phyloP scores from a whole-genome alignment of 1,284 basidiomycete genomes.

The Ceratobasidium sp. region DNA sequence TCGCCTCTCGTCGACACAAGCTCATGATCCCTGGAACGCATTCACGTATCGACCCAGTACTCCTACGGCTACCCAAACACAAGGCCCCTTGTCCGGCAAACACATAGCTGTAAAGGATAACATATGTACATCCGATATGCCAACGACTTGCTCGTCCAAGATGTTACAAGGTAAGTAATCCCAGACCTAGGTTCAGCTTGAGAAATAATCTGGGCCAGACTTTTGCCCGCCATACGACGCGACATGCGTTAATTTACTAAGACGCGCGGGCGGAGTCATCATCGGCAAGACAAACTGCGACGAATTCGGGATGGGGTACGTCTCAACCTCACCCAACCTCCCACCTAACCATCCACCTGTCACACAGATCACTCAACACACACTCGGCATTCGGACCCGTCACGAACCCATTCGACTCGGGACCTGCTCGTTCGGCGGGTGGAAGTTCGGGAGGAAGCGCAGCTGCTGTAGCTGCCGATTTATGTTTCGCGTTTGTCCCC shows the following conservation, averaged over 20 bases:
- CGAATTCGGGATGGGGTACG: slow-evolving; percentile 97
- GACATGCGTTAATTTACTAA: slow-evolving; percentile 74
- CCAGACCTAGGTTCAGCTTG: not conserved
- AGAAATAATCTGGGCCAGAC: slow-evolving; percentile 52
- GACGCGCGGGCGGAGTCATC: slow-evolving; percentile 70
- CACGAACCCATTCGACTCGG: slow-evolving; percentile 66
- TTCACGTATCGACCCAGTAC: slow-evolving; percentile 30
- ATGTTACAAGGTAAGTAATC: slow-evolving; percentile 66
- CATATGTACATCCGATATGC: slow-evolving; percentile 70
- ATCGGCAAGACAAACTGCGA: slow-evolving; percentile 94
- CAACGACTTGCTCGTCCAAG: slow-evolving; percentile 79
- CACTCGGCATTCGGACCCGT: slow-evolving; percentile 77
- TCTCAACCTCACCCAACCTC: slow-evolving; percentile 36
- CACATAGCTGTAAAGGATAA: slow-evolving; percentile 82
- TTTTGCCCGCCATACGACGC: slow-evolving; percentile 87
- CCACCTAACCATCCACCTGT: slow-evolving; percentile 16
- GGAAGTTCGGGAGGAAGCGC: slow-evolving; percentile 86
- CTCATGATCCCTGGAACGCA: slow-evolving; percentile 28
- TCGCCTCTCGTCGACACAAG: not conserved
- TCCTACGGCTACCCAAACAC: not conserved
- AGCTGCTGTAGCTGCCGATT: slow-evolving; percentile 75
- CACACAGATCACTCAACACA: slow-evolving; percentile 69
- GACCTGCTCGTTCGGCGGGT: slow-evolving; percentile 68
- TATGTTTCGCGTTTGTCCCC: slow-evolving; percentile 74
- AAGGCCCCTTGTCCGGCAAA: slow-evolving; percentile 18